A percentile compares a stretch with the other conserved stretches of the same genome.
Conservation (phyloP, 371 early-diverging fungal genomes). For the Syncephalastrum racemosum region DNA sequence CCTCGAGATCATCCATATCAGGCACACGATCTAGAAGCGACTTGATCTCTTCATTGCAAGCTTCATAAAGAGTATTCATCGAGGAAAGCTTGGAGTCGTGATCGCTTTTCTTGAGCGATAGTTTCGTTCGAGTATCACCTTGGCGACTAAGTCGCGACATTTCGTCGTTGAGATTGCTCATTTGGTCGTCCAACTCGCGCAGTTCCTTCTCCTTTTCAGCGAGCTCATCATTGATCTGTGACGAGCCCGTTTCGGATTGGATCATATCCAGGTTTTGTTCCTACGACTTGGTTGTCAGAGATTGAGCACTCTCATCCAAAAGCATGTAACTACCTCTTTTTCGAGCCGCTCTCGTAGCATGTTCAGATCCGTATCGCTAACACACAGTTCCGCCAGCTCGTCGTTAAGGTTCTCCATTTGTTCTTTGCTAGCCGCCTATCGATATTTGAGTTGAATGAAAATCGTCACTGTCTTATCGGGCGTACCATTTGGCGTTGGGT, state of each 20-base stretch:
- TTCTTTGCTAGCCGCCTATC: slow-evolving; percentile 12
- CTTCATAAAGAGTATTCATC: slow-evolving; percentile 16
- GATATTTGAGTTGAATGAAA: neutral
- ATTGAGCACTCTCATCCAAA: neutral
- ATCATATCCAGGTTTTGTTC: no score
- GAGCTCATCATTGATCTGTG: slow-evolving; percentile 8
- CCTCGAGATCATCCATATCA: slow-evolving; percentile 20
- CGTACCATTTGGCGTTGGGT: slow-evolving; percentile 21
- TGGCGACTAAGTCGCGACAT: slow-evolving; percentile 50
- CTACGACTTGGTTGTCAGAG: no score
- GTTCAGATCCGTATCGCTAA: slow-evolving; percentile 13
- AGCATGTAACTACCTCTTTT: slow-evolving; percentile 10
- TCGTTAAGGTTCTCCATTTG: slow-evolving; percentile 14
- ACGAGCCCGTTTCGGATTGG: no score
- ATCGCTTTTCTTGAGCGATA: slow-evolving; percentile 53
- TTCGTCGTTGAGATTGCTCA: slow-evolving; percentile 42
- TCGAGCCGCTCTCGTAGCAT: slow-evolving; percentile 11
- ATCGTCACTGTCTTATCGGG: neutral
- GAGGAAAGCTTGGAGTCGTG: slow-evolving; percentile 32
- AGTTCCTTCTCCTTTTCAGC: slow-evolving; percentile 25
- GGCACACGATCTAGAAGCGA: slow-evolving; percentile 26
- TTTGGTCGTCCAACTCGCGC: slow-evolving; percentile 30
- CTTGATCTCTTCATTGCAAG: slow-evolving; percentile 31
- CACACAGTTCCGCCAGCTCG: slow-evolving; percentile 15
- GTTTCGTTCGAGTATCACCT: slow-evolving; percentile 58